A percentile compares a stretch with the other conserved stretches of the same genome.
Conservation (phyloP, 2,329 filamentous ascomycete genomes). For the Ophiocordyceps unilateralis region DNA sequence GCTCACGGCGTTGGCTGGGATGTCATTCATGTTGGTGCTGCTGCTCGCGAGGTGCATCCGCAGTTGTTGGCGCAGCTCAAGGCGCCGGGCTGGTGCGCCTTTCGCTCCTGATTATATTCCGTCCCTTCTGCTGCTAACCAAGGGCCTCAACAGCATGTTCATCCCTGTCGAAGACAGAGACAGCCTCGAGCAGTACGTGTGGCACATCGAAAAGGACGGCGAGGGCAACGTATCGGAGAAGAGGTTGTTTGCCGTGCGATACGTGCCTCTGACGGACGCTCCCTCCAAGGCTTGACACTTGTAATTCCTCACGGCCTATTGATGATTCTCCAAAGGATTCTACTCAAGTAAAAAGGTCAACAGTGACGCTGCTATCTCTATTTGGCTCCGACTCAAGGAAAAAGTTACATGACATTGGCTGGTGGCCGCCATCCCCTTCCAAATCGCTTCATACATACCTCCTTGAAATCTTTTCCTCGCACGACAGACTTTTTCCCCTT, state of each 20-base stretch:
- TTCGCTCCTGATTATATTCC: too few relatives aligned
- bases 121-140: too few relatives aligned
- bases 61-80: conserved; percentile 62
- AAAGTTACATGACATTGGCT: not conserved
- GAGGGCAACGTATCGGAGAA: conserved; percentile 42
- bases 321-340: too few relatives aligned
- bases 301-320: too few relatives aligned
- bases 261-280: conserved; percentile 62
- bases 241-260: conserved; percentile 53
- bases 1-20: conserved; percentile 51
- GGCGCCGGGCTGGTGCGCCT: conserved; percentile 46
- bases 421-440: not conserved
- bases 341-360: too few relatives aligned
- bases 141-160: conserved; percentile 55
- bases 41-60: conserved; percentile 55
- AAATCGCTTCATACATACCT: not conserved
- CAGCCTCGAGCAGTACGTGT: conserved; percentile 45
- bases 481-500: not conserved
- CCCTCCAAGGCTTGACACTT: conserved; percentile 18
- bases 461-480: not conserved
- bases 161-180: conserved; percentile 47
- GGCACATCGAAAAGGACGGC: conserved; percentile 54
- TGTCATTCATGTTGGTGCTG: conserved; percentile 89
- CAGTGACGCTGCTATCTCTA: not conserved
- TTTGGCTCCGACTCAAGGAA: not conserved